These are phyloP conservation scores for Papiliotrema fonsecae DNA, from an alignment of 1,284 basidiomycete genomes.

Conservation along the genomic window DNA sequence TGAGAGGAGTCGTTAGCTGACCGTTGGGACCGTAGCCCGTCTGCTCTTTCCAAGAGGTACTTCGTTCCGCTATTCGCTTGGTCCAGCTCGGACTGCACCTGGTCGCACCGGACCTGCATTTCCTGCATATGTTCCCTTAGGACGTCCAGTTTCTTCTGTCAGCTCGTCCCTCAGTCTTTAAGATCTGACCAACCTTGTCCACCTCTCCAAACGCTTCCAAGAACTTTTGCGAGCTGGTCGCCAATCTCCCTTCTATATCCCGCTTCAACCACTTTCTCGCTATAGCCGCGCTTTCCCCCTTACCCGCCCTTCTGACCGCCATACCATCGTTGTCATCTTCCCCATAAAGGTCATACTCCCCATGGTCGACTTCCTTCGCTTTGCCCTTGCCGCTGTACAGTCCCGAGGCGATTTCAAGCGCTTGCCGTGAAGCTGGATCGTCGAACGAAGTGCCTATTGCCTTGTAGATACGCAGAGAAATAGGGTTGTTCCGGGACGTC, in stretches of 20 bases:
- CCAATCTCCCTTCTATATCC: constrained; percentile 76
- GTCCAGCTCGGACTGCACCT: constrained; percentile 71
- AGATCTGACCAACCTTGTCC: constrained; percentile 61
- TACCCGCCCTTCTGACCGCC: constrained; percentile 25
- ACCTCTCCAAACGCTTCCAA: constrained; percentile 77
- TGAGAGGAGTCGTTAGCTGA: constrained; percentile 39
- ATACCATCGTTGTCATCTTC: constrained; percentile 6
- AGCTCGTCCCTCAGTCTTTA: not conserved
- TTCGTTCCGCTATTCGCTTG: constrained; percentile 73
- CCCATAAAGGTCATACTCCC: constrained; percentile 6
- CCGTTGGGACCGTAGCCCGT: constrained; percentile 75
- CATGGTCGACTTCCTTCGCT: constrained; percentile 36
- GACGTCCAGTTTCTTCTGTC: constrained; percentile 65
- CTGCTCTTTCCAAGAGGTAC: constrained; percentile 78
- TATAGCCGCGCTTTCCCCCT: constrained; percentile 50
- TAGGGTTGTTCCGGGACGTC: constrained; percentile 53
- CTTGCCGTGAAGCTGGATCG: constrained; percentile 71
- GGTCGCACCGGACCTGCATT: constrained; percentile 76
- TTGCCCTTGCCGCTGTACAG: constrained; percentile 56
- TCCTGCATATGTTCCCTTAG: constrained; percentile 67
- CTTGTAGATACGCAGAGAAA: constrained; percentile 79
- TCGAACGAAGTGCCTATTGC: constrained; percentile 74
- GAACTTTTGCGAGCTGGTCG: constrained; percentile 73
- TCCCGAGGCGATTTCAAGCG: constrained; percentile 73
- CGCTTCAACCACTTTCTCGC: constrained; percentile 73